phyloP scores from a whole-genome alignment of 345 rosid species.

The Pseudoturritis turrita region DNA sequence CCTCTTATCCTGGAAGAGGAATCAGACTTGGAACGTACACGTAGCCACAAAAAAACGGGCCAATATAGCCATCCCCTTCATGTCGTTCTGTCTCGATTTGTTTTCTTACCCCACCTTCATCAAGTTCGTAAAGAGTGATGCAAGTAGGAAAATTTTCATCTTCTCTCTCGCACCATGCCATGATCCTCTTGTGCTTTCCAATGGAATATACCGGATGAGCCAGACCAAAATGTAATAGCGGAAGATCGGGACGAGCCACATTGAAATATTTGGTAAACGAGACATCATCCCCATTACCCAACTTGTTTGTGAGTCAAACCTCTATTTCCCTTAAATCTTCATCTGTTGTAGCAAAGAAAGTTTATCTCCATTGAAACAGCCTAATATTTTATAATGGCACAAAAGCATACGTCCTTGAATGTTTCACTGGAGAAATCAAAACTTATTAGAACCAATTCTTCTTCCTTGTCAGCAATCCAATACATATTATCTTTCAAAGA shows the following conservation, averaged over 20 bases:
- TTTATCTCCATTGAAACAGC: too few relatives aligned
- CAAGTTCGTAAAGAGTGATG: not conserved
- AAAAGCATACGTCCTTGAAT: too few relatives aligned
- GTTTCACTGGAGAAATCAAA: too few relatives aligned
- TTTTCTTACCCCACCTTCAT: not conserved
- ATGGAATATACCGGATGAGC: not conserved
- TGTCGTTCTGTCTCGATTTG: not conserved
- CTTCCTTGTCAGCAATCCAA: too few relatives aligned
- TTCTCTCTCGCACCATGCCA: not conserved
- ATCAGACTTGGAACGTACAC: not conserved
- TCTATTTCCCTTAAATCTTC: too few relatives aligned
- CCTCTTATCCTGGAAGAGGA: not conserved
- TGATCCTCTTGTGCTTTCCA: not conserved
- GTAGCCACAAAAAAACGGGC: not conserved
- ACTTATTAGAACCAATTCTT: too few relatives aligned
- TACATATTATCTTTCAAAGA: too few relatives aligned
- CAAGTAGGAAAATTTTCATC: not conserved
- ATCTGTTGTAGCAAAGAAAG: too few relatives aligned
- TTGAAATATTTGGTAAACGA: not conserved
- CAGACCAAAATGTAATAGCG: not conserved
- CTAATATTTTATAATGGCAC: too few relatives aligned
- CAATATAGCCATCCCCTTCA: too few relatives aligned
- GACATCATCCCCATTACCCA: too few relatives aligned
- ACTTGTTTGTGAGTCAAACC: too few relatives aligned
- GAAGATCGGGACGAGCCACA: not conserved